phyloP scores from a whole-genome alignment of 2,329 filamentous ascomycete genomes.

The Trichoderma endophyticum region DNA sequence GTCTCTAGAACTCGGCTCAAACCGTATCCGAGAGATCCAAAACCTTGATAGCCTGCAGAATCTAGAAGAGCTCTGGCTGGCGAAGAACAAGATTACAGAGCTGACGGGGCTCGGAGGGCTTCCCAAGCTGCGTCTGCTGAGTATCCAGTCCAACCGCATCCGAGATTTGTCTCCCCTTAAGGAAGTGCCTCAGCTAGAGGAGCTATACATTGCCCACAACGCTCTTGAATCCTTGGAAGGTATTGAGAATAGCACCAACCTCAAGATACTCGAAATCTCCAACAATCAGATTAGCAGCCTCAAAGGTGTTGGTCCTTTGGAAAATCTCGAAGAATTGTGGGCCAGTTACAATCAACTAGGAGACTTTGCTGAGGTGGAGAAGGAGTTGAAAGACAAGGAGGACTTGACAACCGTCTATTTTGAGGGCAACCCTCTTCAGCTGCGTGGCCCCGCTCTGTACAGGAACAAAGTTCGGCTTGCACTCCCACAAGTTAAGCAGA shows the following conservation, averaged over 20 bases:
- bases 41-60: constrained; percentile 74
- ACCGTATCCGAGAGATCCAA: constrained; percentile 83
- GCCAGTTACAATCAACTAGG: constrained; percentile 81
- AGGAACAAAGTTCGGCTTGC: constrained; percentile 89
- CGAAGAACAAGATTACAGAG: constrained; percentile 92
- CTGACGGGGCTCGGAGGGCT: constrained; percentile 74
- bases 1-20: constrained; percentile 88
- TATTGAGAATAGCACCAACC: constrained; percentile 61
- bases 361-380: constrained; percentile 81
- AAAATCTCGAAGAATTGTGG: constrained; percentile 85
- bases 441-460: constrained; percentile 76
- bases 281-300: constrained; percentile 80
- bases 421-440: constrained; percentile 88
- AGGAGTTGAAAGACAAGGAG: constrained; percentile 72
- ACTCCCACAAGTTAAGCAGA: constrained; percentile 83
- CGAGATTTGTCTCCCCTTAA: constrained; percentile 71
- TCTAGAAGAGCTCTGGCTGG: constrained; percentile 88
- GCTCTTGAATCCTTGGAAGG: constrained; percentile 74
- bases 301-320: constrained; percentile 64
- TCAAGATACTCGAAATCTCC: constrained; percentile 82
- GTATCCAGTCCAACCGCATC: constrained; percentile 93
- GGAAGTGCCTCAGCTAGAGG: constrained; percentile 74
- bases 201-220: constrained; percentile 96
- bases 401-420: constrained; percentile 89
- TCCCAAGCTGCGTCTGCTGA: constrained; percentile 78